phyloP scores from a whole-genome alignment of 169 alveolate species.

The Amoebophrya sp. region DNA sequence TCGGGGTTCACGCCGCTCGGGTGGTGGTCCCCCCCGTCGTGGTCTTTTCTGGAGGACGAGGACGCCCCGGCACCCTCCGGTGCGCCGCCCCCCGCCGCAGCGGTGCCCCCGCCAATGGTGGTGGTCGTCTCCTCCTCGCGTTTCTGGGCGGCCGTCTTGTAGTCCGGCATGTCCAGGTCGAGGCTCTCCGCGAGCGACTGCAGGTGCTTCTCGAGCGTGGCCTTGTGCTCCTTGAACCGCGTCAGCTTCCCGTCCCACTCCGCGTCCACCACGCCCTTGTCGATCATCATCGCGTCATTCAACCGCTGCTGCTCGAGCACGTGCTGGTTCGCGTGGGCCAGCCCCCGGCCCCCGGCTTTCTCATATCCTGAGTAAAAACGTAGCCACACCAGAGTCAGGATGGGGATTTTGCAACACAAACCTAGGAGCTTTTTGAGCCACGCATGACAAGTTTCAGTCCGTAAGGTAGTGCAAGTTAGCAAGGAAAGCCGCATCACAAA shows the following conservation, averaged over 20 bases:
- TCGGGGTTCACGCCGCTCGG: not conserved
- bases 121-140: not conserved
- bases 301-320: not conserved
- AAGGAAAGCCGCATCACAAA: too few relatives aligned
- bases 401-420: too few relatives aligned
- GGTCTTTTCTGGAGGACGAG: not conserved
- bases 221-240: not conserved
- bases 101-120: not conserved
- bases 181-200: not conserved
- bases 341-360: not conserved
- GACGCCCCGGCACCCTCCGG: not conserved
- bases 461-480: too few relatives aligned
- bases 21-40: not conserved
- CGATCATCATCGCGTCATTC: not conserved
- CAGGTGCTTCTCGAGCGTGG: not conserved
- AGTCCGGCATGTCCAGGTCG: not conserved
- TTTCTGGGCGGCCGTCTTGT: not conserved
- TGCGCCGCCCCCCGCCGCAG: not conserved
- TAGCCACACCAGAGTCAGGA: too few relatives aligned
- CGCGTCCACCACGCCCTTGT: not conserved
- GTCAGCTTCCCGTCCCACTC: not conserved
- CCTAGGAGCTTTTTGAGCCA: too few relatives aligned
- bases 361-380: too few relatives aligned
- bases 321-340: not conserved
- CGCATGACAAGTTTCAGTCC: too few relatives aligned